These are phyloP conservation scores for Anisogramma anomala DNA, from an alignment of 2,329 filamentous ascomycete genomes.

Conservation along the genomic window DNA sequence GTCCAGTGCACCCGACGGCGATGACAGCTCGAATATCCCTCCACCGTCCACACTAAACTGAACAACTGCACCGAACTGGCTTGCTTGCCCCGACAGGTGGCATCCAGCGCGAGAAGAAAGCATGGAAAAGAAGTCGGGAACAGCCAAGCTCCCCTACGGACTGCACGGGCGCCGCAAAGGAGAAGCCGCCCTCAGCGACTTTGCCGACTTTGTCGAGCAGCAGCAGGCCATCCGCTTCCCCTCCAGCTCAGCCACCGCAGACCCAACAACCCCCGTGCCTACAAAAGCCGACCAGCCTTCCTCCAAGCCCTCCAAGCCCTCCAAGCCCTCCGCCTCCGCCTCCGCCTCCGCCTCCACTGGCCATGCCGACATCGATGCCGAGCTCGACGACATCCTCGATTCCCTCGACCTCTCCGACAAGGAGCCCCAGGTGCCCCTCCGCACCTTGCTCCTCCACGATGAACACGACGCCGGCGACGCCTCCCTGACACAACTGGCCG, in stretches of 20 bases:
- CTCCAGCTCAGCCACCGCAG: conserved; percentile 14
- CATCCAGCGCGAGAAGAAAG: too few species aligned
- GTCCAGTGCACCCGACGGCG: too few species aligned
- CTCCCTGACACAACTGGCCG: conserved; percentile 49
- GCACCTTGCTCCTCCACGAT: conserved; percentile 59
- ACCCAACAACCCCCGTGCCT: not conserved
- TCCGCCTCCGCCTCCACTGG: conserved; percentile 20
- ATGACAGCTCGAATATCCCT: not conserved
- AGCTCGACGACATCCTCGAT: conserved; percentile 85
- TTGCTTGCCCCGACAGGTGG: not conserved
- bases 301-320: too few species aligned
- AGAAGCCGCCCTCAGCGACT: conserved; percentile 85
- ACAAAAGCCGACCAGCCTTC: too few species aligned
- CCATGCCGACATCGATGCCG: conserved; percentile 51
- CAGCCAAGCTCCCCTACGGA: conserved; percentile 58
- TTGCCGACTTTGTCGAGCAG: conserved; percentile 93
- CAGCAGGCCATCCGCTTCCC: conserved; percentile 69
- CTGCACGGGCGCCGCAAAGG: conserved; percentile 76
- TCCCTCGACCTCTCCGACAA: conserved; percentile 72
- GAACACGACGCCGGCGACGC: conserved; percentile 50
- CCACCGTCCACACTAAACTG: too few species aligned
- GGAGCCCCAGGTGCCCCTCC: conserved; percentile 55
- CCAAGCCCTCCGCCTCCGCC: conserved; percentile 18
- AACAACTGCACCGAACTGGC: too few species aligned
- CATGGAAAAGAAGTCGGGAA: conserved; percentile 45